These are phyloP conservation scores for Euphorbia celastroides DNA, from an alignment of 441 rosid genomes.

Conservation along the genomic window DNA sequence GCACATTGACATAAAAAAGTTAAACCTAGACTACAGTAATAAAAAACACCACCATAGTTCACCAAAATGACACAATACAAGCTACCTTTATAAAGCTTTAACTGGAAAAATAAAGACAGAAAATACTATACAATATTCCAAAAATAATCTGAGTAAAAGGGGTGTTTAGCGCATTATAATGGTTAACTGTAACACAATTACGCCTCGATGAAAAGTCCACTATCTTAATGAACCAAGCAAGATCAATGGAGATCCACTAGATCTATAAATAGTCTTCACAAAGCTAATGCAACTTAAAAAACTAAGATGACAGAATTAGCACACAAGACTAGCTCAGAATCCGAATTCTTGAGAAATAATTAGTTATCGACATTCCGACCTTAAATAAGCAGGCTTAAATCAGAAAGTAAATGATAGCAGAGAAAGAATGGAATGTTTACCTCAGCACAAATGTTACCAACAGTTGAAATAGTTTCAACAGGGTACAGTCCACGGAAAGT, in stretches of 20 bases:
- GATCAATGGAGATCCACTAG: not conserved
- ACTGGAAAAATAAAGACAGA: not conserved
- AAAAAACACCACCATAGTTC: not conserved
- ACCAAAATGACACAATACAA: not conserved
- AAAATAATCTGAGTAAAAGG: not conserved
- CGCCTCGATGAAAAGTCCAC: not conserved
- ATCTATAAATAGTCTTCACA: not conserved
- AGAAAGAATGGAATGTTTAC: constrained; percentile 27
- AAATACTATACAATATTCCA: not conserved
- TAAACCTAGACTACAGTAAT: not conserved
- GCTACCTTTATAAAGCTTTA: not conserved
- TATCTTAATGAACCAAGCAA: not conserved
- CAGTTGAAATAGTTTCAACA: constrained; percentile 81
- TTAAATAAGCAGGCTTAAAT: not conserved
- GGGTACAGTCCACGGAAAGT: constrained; percentile 94
- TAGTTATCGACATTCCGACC: not conserved
- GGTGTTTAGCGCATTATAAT: not conserved
- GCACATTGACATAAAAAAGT: not conserved
- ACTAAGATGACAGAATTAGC: not conserved
- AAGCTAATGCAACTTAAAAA: not conserved
- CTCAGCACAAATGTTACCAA: constrained; percentile 96
- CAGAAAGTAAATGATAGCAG: not conserved
- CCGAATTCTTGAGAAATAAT: not conserved
- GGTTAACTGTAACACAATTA: not conserved
- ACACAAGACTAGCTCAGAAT: not conserved